Base-by-base conservation (phyloP, 495 filamentous ascomycete species). In the Rostrohypoxylon terebratum region DNA sequence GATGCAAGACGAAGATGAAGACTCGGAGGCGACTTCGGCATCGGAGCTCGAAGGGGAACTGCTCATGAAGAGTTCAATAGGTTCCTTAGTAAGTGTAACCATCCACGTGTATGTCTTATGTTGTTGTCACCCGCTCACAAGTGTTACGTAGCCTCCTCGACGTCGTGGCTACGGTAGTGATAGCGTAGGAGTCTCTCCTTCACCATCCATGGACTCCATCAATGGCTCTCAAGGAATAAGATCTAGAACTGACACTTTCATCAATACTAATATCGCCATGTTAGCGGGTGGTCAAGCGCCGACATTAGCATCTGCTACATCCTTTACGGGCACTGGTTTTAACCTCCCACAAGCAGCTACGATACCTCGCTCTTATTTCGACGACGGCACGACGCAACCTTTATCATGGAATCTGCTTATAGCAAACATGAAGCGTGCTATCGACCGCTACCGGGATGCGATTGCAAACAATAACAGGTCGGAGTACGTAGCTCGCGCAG, bases 161-260 rank as follows among this genome's bases (percentile, higher is more conserved):
- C 90, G 91, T 59, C 87, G 89, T 18, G 92, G 90, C 8, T 87
- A 86, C 67, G 69, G 83, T 18, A 90, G 89, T 47, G 90, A 94
- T 61, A 92, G 59, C n/a, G 66, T 77, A 13, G 72, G 92, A 0
- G 86, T 96, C 9, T 97, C 94, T 20, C 93, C 94, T 8, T 90
- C 93, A n/a, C 91, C 91, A 1, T 97, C 94, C 8, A 94, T 96
- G 89, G 93, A 96, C 71, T 97, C 94, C 2, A 87, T 97, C 47
- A 91, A 91, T 70, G 88, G 80, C 59, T 89, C 82, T 36, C 86
- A 84, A 38, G 83, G 82, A 48, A 84, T 64, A 4, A 77, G 84
- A 71, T 76, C 77, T 7, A 80, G 85, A 45, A 75, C 48, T 54
- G 85, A 87, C 14, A 80, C 84, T 11, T 84, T 86, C 55, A 82